Evolutionary conservation across 2,329 filamentous ascomycete genomes (phyloP).

Genomic region (Fusarium beomiforme): DNA sequence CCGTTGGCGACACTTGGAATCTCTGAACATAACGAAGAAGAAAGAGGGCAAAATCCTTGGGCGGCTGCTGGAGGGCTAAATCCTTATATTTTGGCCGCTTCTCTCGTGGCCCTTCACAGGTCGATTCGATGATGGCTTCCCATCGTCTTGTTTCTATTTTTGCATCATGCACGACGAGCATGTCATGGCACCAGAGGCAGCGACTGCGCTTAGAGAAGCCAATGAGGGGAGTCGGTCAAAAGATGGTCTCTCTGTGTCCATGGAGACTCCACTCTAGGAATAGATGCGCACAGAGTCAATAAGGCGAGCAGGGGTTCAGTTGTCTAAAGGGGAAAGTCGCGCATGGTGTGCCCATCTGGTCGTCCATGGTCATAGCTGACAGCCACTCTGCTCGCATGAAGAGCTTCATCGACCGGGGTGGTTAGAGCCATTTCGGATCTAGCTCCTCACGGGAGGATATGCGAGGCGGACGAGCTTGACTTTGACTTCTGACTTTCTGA

Average conservation of each 20-base stretch:
- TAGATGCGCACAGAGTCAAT: constrained; percentile 44
- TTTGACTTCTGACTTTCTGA: constrained; percentile 25
- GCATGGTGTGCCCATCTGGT: constrained; percentile 44
- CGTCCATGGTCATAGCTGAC: constrained; percentile 35
- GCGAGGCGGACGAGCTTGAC: constrained; percentile 37
- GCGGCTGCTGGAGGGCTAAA: constrained; percentile 58
- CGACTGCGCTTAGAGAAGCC: constrained; percentile 59
- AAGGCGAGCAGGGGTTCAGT: constrained; percentile 29
- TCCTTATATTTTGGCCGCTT: constrained; percentile 67
- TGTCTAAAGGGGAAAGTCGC: constrained; percentile 45
- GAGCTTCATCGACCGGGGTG: constrained; percentile 34
- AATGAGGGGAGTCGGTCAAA: constrained; percentile 51
- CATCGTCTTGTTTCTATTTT: constrained; percentile 51
- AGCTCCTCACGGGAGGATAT: constrained; percentile 33
- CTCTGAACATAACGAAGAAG: constrained; percentile 53
- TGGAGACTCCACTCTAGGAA: constrained; percentile 43
- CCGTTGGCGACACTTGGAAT: constrained; percentile 62
- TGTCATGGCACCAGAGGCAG: constrained; percentile 44
- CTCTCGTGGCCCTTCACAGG: constrained; percentile 50
- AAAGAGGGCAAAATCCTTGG: constrained; percentile 54
- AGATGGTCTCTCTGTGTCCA: constrained; percentile 39
- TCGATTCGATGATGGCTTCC: constrained; percentile 43
- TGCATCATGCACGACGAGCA: constrained; percentile 45
- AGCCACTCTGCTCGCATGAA: constrained; percentile 39
- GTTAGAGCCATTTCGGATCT: constrained; percentile 36